Evolutionary conservation across 805 yeast genomes (phyloP).

Genomic region (Clavispora asparagi): DNA sequence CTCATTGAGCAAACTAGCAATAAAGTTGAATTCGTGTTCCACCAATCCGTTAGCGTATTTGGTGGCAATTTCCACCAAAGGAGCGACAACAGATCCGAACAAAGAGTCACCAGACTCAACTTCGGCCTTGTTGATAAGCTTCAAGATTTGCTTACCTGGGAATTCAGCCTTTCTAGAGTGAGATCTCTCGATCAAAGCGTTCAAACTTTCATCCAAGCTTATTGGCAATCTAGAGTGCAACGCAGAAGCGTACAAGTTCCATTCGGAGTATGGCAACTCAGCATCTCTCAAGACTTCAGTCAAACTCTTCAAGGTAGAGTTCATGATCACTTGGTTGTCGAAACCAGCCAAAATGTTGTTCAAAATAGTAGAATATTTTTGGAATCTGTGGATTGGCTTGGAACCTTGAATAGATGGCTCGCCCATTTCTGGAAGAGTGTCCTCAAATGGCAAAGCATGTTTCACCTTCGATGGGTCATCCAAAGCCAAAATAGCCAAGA

Average conservation of each 20-base stretch:
- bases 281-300: conserved; percentile 71
- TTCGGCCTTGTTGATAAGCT: conserved; percentile 61
- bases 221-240: conserved; percentile 85
- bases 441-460: conserved; percentile 93
- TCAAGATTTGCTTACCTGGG: conserved; percentile 84
- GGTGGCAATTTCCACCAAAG: conserved; percentile 65
- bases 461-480: conserved; percentile 97
- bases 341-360: conserved; percentile 82
- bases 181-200: conserved; percentile 62
- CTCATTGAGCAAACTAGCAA: conserved; percentile 62
- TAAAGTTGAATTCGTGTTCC: conserved; percentile 77
- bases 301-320: conserved; percentile 68
- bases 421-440: conserved; percentile 86
- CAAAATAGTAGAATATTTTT: conserved; percentile 53
- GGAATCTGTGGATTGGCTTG: conserved; percentile 75
- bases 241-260: conserved; percentile 83
- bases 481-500: conserved; percentile 85
- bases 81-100: conserved; percentile 59
- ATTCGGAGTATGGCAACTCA: conserved; percentile 87
- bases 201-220: conserved; percentile 64
- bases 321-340: conserved; percentile 94
- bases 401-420: conserved; percentile 77
- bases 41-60: conserved; percentile 70
- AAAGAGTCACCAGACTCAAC: conserved; percentile 38
- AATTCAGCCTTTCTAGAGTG: conserved; percentile 68